phyloP scores from a whole-genome alignment of 2,329 filamentous ascomycete genomes.

The Colletotrichum falcatum region DNA sequence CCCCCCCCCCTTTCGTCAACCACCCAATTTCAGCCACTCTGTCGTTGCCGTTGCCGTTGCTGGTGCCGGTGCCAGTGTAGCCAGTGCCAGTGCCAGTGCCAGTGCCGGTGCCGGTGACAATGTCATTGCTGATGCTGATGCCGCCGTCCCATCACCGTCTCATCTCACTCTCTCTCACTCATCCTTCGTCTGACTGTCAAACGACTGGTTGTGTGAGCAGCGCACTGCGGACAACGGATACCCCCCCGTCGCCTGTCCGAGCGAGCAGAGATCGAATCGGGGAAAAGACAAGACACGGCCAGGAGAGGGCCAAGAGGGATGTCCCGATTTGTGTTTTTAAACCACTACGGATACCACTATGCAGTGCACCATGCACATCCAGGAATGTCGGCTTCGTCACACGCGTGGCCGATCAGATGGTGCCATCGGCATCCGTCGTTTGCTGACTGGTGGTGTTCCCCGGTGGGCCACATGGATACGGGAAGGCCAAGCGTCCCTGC shows the following conservation, averaged over 20 bases:
- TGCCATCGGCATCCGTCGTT: slow-evolving; percentile 27
- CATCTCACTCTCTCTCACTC: background rate
- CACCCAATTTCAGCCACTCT: slow-evolving; percentile 11
- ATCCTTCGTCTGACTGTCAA: slow-evolving; percentile 5
- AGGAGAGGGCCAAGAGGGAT: background rate
- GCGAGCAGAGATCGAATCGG: slow-evolving; percentile 23
- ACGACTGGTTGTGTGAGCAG: background rate
- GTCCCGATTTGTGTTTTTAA: too few species aligned
- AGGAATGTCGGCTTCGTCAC: slow-evolving; percentile 38
- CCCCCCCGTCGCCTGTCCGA: slow-evolving; percentile 26
- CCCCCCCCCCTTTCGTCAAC: slow-evolving; percentile 6
- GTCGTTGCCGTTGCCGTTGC: background rate
- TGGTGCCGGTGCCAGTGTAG: background rate
- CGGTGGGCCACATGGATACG: slow-evolving; percentile 23
- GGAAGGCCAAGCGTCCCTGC: slow-evolving; percentile 1
- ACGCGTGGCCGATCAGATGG: slow-evolving; percentile 38
- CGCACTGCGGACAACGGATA: background rate
- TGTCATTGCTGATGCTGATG: background rate
- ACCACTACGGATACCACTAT: too few species aligned
- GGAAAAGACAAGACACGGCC: background rate
- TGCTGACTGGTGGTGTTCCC: slow-evolving; percentile 26
- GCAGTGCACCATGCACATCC: slow-evolving; percentile 17
- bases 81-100: background rate
- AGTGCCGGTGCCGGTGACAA: background rate
- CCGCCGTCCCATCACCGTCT: slow-evolving; percentile 22